Conservation (phyloP, 2,329 filamentous ascomycete genomes). For the Raffaelea albimanens region DNA sequence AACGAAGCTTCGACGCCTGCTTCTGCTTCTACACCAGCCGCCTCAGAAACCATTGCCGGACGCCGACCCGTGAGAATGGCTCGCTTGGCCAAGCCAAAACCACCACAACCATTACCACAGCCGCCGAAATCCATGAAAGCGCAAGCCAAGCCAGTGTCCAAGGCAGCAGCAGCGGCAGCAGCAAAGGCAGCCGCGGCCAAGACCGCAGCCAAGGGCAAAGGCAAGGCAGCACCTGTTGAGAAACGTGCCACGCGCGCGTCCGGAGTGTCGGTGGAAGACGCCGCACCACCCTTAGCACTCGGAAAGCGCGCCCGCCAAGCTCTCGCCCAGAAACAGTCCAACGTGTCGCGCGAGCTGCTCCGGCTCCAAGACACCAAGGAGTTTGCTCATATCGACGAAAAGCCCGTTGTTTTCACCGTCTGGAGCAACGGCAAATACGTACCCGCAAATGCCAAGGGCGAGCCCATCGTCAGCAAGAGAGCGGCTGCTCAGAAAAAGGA, state of each 20-base stretch:
- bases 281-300: conserved; percentile 37
- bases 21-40: too few relatives aligned
- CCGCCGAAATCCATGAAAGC: not conserved
- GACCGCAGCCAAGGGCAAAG: not conserved
- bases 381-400: conserved; percentile 47
- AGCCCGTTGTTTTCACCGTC: conserved; percentile 47
- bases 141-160: not conserved
- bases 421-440: conserved; percentile 59
- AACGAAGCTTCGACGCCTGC: too few relatives aligned
- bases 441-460: conserved; percentile 24
- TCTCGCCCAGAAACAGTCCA: conserved; percentile 15
- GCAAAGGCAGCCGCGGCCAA: not conserved
- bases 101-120: not conserved
- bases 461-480: conserved; percentile 19
- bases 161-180: conserved; percentile 1
- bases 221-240: not conserved
- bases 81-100: conserved; percentile 1
- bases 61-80: conserved; percentile 8
- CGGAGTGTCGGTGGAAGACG: conserved; percentile 31
- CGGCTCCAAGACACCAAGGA: conserved; percentile 55
- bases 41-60: not conserved
- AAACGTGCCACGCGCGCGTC: conserved; percentile 35
- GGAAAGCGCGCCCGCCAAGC: conserved; percentile 51
- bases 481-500: too few relatives aligned
- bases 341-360: conserved; percentile 40